A percentile compares a stretch with the other conserved stretches of the same genome.
These are phyloP conservation scores for Trypanosoma caninum DNA, from an alignment of 208 protist genomes.

Conservation along the genomic window DNA sequence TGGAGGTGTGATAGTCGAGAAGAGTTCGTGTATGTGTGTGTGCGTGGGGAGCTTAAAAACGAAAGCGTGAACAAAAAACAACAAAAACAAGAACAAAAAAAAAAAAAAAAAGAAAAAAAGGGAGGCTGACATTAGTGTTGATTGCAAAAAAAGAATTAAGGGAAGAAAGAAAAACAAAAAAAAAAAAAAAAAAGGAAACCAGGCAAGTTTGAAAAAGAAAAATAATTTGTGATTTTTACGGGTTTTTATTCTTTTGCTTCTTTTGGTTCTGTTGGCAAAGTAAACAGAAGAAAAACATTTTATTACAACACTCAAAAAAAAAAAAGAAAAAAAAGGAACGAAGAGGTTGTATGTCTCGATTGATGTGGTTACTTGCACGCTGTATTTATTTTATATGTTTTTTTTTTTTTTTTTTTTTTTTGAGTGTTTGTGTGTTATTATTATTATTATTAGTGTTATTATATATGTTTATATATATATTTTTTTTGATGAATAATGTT, in stretches of 20 bases:
- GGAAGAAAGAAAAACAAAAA: neutral
- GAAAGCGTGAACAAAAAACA: neutral
- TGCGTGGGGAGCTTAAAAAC: no score
- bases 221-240: neutral
- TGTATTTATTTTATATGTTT: neutral
- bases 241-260: neutral
- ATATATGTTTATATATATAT: neutral
- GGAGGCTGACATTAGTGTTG: no score
- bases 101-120: neutral
- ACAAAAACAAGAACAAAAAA: neutral
- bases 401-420: neutral
- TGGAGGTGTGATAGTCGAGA: no score
- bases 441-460: neutral
- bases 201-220: neutral
- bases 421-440: no score
- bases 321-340: neutral
- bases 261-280: neutral
- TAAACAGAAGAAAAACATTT: neutral
- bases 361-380: no score
- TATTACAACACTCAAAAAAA: neutral
- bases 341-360: neutral
- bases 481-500: neutral
- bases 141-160: no score
- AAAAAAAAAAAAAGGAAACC: conserved; percentile 13
- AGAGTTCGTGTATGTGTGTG: no score